Evolutionary conservation across 805 yeast species (phyloP).

Genomic region (Jamesozyma gamospora): DNA sequence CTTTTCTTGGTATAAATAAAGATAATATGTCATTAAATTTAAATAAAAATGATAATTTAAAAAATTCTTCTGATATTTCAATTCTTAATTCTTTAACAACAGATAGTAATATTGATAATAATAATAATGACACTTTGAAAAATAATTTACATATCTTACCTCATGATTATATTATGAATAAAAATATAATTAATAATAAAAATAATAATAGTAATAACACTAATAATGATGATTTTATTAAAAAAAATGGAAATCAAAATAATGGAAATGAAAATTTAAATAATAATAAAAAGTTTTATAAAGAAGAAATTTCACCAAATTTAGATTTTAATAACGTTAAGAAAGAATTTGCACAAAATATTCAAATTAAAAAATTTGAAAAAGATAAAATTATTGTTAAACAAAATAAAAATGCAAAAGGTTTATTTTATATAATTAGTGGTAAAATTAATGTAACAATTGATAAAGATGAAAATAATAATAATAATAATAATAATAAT

Average conservation of each 20-base stretch:
- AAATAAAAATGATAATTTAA: neutral
- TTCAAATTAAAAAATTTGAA: conserved; percentile 46
- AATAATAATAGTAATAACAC: neutral
- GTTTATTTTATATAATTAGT: conserved; percentile 69
- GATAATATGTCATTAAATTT: conserved; percentile 23
- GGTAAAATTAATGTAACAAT: conserved; percentile 57
- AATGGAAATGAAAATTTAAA: conserved; percentile 11
- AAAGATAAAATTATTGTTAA: conserved; percentile 50
- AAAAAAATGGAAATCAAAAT: neutral
- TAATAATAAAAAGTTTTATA: conserved; percentile 5
- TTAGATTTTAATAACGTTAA: conserved; percentile 43
- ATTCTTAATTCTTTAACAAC: conserved; percentile 8
- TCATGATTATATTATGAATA: conserved; percentile 11
- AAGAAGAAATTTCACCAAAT: conserved; percentile 17
- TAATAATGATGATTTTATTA: conserved; percentile 13
- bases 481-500: neutral
- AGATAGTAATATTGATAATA: too few relatives aligned
- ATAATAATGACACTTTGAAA: neutral
- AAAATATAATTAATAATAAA: conserved; percentile 10
- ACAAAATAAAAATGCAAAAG: conserved; percentile 59
- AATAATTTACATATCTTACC: conserved; percentile 20
- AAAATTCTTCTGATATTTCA: conserved; percentile 11
- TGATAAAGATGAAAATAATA: neutral
- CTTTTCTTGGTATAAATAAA: conserved; percentile 51
- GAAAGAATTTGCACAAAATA: conserved; percentile 45